Evolutionary conservation across 331 rosid species (phyloP).

Genomic region (Acacia concinna): DNA sequence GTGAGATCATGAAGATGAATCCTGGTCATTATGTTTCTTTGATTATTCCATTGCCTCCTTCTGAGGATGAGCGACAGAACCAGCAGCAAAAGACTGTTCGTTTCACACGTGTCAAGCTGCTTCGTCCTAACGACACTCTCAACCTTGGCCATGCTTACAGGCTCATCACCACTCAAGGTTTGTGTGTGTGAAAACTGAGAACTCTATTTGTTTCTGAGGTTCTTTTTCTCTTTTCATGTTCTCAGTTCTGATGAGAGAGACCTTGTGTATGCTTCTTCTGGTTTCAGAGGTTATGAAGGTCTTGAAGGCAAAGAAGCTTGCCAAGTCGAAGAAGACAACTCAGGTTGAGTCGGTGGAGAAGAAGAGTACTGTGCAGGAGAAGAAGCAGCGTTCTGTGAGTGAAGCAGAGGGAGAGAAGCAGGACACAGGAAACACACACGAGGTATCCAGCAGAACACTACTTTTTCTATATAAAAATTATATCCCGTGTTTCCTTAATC

Average conservation of each 20-base stretch:
- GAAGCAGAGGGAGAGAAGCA: constrained; percentile 41
- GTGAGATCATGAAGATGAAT: constrained; percentile 81
- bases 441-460: constrained; percentile 43
- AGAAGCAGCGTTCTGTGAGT: constrained; percentile 41
- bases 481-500: not conserved
- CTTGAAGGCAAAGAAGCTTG: constrained; percentile 68
- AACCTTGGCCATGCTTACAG: constrained; percentile 93
- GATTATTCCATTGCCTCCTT: constrained; percentile 75
- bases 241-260: not conserved
- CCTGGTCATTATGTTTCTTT: constrained; percentile 90
- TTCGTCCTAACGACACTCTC: constrained; percentile 77
- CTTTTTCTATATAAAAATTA: not conserved
- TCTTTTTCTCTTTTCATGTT: not conserved
- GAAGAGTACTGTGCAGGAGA: too few relatives aligned
- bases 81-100: constrained; percentile 47
- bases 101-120: constrained; percentile 85
- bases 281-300: constrained; percentile 77
- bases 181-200: not conserved
- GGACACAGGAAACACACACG: constrained; percentile 36
- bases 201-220: not conserved
- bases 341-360: constrained; percentile 38
- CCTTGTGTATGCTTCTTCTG: constrained; percentile 10
- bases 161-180: constrained; percentile 78
- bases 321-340: constrained; percentile 57
- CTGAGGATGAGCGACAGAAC: constrained; percentile 29